These are phyloP conservation scores for Sporothrix mexicana DNA, from an alignment of 2,329 filamentous ascomycete species.

Conservation along the genomic window DNA sequence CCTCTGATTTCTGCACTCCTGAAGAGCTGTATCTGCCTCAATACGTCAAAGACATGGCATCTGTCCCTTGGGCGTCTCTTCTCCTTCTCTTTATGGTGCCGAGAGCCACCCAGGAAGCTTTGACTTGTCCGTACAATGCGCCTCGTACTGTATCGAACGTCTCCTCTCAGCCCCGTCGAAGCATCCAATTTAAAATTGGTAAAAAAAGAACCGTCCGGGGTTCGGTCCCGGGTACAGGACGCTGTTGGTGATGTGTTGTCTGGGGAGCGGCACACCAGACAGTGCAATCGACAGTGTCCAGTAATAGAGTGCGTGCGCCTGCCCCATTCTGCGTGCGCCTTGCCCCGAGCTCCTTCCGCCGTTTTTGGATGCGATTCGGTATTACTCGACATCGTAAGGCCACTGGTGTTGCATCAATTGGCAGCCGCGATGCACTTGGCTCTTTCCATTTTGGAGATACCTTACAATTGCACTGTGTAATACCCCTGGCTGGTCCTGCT, in stretches of 20 bases:
- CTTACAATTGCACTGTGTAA: background rate
- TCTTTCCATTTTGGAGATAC: conserved; percentile 1
- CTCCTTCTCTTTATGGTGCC: background rate
- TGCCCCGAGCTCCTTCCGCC: conserved; percentile 11
- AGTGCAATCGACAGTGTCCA: conserved; percentile 5
- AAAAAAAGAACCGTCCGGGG: background rate
- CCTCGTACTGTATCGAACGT: too few species aligned
- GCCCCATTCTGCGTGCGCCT: background rate
- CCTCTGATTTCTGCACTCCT: conserved; percentile 2
- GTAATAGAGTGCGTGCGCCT: conserved; percentile 8
- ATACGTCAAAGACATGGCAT: background rate
- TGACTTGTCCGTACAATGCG: too few species aligned
- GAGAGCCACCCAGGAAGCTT: background rate
- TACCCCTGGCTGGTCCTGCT: background rate
- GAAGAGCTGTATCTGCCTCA: background rate
- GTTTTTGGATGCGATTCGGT: background rate
- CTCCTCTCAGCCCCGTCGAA: background rate
- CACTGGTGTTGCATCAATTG: background rate
- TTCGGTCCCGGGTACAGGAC: background rate
- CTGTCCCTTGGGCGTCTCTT: background rate
- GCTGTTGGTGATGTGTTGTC: conserved; percentile 17
- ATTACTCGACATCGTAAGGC: background rate
- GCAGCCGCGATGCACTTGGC: conserved; percentile 10
- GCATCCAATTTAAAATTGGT: background rate
- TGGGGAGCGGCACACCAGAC: conserved; percentile 22